Evolutionary conservation across 371 early-diverging fungal genomes (phyloP).

Genomic region (Haplosporangium sp.): DNA sequence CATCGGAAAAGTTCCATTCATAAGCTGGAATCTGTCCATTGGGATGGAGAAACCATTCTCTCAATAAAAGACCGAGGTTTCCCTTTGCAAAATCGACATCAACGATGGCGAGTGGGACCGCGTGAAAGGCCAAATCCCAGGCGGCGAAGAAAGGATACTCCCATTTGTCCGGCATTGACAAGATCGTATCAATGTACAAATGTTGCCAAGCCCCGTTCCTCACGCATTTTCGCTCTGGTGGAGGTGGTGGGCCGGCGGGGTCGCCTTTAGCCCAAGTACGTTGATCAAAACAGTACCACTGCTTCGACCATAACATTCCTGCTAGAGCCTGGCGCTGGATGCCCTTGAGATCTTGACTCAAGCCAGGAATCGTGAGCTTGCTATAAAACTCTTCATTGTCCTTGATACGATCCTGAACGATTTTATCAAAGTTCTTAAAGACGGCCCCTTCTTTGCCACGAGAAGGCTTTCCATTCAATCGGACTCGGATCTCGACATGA

Average conservation of each 20-base stretch:
- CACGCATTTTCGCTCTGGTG: conserved; percentile 21
- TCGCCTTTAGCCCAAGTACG: conserved; percentile 49
- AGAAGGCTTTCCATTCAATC: conserved; percentile 21
- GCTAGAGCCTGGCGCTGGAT: conserved; percentile 51
- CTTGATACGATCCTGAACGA: conserved; percentile 23
- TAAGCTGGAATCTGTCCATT: conserved; percentile 54
- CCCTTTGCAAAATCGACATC: conserved; percentile 46
- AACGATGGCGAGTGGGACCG: conserved; percentile 41
- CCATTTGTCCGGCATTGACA: conserved; percentile 56
- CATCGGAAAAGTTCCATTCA: conserved; percentile 64
- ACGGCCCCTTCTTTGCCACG: conserved; percentile 7
- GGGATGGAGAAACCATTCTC: conserved; percentile 55
- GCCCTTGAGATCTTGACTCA: conserved; percentile 16
- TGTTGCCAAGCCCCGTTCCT: conserved; percentile 50
- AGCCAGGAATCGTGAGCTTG: conserved; percentile 4
- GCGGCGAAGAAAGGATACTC: conserved; percentile 55
- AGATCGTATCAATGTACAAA: conserved; percentile 40
- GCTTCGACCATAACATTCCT: conserved; percentile 53
- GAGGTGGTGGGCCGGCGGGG: conserved; percentile 30
- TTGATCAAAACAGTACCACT: conserved; percentile 53
- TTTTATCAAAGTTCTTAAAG: conserved; percentile 20
- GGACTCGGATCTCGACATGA: conserved; percentile 40
- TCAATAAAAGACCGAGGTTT: conserved; percentile 44
- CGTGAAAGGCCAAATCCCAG: conserved; percentile 53
- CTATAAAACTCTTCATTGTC: conserved; percentile 31